phyloP scores from a whole-genome alignment of 371 early-diverging fungal genomes.

The Apophysomyces sp. region DNA sequence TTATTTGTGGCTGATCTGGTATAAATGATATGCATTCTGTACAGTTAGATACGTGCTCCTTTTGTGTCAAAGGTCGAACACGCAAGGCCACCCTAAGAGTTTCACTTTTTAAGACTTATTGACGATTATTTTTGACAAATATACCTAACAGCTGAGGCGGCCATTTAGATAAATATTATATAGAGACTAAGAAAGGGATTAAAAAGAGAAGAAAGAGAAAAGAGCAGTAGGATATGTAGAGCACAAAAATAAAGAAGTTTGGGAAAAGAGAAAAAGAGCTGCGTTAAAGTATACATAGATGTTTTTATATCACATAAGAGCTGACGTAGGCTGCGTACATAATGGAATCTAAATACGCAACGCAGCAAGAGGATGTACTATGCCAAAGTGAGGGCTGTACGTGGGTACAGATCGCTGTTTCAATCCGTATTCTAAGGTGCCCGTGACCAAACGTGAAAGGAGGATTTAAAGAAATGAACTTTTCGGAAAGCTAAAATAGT shows the following conservation, averaged over 20 bases:
- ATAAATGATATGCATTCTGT: conserved; percentile 69
- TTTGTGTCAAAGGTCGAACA: conserved; percentile 75
- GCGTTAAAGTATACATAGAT: not conserved
- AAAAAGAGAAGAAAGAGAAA: conserved; percentile 3
- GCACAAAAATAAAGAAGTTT: not conserved
- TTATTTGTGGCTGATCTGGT: conserved; percentile 61
- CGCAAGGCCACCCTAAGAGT: conserved; percentile 80
- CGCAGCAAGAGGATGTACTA: not conserved
- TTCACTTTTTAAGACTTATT: too few species aligned
- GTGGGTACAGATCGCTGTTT: conserved; percentile 1
- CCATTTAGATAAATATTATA: conserved; percentile 9
- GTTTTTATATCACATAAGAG: not conserved
- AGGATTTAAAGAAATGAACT: not conserved
- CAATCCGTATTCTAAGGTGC: not conserved
- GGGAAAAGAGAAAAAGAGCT: conserved; percentile 2
- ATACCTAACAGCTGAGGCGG: conserved; percentile 38
- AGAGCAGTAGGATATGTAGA: not conserved
- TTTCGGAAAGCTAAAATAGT: not conserved
- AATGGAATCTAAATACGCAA: not conserved
- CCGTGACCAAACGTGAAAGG: conserved; percentile 1
- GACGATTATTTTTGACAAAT: not conserved
- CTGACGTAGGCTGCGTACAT: conserved; percentile 1
- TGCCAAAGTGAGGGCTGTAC: conserved; percentile 2
- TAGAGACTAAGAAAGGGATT: conserved; percentile 1
- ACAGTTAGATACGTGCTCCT: conserved; percentile 71